Evolutionary conservation across 2,329 filamentous ascomycete genomes (phyloP).

Genomic region (Eurotiales sp.): DNA sequence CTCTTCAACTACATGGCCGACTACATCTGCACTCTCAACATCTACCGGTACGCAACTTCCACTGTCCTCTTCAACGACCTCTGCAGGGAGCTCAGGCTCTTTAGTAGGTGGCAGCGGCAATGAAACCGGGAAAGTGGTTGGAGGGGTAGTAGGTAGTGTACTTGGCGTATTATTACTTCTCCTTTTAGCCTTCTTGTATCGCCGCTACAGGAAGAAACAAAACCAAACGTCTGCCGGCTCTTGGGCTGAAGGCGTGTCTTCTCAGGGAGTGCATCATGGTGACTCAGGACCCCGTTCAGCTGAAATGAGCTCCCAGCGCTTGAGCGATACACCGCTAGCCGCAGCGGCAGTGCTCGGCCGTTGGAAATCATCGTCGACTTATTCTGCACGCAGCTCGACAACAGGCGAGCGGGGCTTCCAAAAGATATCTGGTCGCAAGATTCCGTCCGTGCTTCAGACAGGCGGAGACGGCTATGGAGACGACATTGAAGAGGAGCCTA

Average conservation of each 20-base stretch:
- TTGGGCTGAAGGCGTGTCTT: slow-evolving; percentile 14
- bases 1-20: background rate
- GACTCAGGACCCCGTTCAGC: slow-evolving; percentile 13
- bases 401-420: slow-evolving; percentile 47
- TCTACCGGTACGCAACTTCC: background rate
- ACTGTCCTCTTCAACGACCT: slow-evolving; percentile 2
- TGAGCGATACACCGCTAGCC: slow-evolving; percentile 37
- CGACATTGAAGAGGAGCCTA: slow-evolving; percentile 25
- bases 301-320: slow-evolving; percentile 35
- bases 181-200: slow-evolving; percentile 32
- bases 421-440: slow-evolving; percentile 47
- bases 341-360: slow-evolving; percentile 39
- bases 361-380: slow-evolving; percentile 34
- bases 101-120: slow-evolving; percentile 15
- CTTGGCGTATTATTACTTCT: slow-evolving; percentile 55
- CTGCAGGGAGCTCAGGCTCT: slow-evolving; percentile 14
- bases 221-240: background rate
- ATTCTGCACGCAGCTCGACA: slow-evolving; percentile 29
- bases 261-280: slow-evolving; percentile 22
- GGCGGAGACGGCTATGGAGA: slow-evolving; percentile 47
- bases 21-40: background rate
- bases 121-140: slow-evolving; percentile 54
- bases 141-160: slow-evolving; percentile 60
- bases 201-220: slow-evolving; percentile 18
- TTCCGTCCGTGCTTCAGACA: slow-evolving; percentile 43